Percentiles rank a stretch among this genome's conserved stretches.
Evolutionary conservation across 306 rosid species (phyloP).

Genomic region (Acacia melanoxylon): DNA sequence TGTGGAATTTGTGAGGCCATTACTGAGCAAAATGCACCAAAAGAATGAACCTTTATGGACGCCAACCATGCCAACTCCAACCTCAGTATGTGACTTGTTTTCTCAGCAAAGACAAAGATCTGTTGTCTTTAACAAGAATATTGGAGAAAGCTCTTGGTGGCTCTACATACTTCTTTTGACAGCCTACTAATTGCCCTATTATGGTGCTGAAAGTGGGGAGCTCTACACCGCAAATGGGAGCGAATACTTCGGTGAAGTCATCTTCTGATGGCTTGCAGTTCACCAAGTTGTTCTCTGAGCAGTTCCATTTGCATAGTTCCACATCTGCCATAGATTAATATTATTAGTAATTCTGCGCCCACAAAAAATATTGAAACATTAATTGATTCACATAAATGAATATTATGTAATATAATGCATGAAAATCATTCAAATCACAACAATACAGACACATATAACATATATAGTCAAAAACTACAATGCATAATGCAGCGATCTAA

Average conservation of each 20-base stretch:
- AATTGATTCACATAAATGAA: too few species aligned
- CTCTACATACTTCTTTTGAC: slow-evolving; percentile 66
- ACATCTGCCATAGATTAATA: too few species aligned
- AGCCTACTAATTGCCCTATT: slow-evolving; percentile 67
- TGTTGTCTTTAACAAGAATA: slow-evolving; percentile 56
- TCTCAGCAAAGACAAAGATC: slow-evolving; percentile 49
- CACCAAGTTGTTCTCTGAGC: slow-evolving; percentile 56
- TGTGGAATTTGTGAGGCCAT: slow-evolving; percentile 65
- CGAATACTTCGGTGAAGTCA: slow-evolving; percentile 84
- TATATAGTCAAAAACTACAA: too few species aligned
- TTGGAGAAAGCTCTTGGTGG: slow-evolving; percentile 58
- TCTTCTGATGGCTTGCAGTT: slow-evolving; percentile 81
- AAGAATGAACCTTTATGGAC: slow-evolving; percentile 71
- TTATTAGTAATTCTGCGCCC: too few species aligned
- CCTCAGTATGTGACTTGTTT: slow-evolving; percentile 79
- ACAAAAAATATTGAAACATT: too few species aligned
- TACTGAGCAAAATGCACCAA: slow-evolving; percentile 79
- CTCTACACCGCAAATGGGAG: slow-evolving; percentile 91
- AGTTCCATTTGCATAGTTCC: slow-evolving; percentile 75
- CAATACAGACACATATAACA: too few species aligned
- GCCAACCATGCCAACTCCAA: slow-evolving; percentile 81
- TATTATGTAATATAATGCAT: too few species aligned
- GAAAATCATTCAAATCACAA: too few species aligned
- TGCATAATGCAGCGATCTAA: too few species aligned
- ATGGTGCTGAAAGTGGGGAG: slow-evolving; percentile 81